Base-by-base conservation (phyloP, 2,329 filamentous ascomycete species). In the Gaeumannomyces tritici region DNA sequence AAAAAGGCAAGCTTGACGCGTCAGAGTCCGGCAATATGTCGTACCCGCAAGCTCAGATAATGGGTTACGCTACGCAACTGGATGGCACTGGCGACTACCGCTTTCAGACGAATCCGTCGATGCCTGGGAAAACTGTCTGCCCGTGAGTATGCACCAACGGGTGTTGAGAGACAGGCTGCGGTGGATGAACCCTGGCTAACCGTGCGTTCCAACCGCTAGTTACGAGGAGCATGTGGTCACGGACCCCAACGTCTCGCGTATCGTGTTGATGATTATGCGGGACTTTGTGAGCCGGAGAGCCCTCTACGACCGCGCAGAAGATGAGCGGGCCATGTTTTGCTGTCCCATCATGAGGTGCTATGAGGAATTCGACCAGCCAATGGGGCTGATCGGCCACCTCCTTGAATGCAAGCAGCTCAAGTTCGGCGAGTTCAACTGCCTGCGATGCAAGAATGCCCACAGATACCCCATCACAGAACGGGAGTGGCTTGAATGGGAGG, bases 381-480 rank as follows among this genome's bases (percentile, higher is more conserved):
- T 72, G 13, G 64, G 62, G 12, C 67, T 72, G 29, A 63, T 71
- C 59, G 68, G 69, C 27, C 70, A 72, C 42, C 67, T 71, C 24
- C 57, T 71, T n/a, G 65, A 65, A 15, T 72, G 70, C 33, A 67
- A 67, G 1, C 68, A 69, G 59, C 64, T 72, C 27, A 61, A 65
- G 8, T 67, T 61, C 60, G 70, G 70, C 63, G 65, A 68, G 61
- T 72, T 72, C 51, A 64, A 68, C 61, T 72, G 70, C 65, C 67
- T 67, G 65, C 69, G 68, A 62, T 72, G 70, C 62, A 66, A 64
- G 61, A 63, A 61, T 57, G 69, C 65, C 63, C 70, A 72, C 60
- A 62, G 63, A 42, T 70, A 71, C 59, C 70, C 70, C 33, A 70
- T 69, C 28, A 68, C 64, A 63, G 70, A 72, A 63, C 71, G 70